phyloP scores from a whole-genome alignment of 1,284 basidiomycete species.

The Pyrrhoderma lamaoense region DNA sequence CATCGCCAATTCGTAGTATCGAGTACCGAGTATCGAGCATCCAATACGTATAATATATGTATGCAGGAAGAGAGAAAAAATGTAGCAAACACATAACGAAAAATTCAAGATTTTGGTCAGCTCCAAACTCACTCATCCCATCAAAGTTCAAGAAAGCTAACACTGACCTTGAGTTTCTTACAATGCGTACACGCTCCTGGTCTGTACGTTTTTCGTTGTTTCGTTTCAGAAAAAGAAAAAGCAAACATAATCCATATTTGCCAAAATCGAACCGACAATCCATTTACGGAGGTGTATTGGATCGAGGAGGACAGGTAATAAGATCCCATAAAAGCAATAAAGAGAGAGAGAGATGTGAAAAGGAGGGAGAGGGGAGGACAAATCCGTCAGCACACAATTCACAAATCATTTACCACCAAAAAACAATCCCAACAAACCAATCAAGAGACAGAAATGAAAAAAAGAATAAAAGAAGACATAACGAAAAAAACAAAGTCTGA shows the following conservation, averaged over 20 bases:
- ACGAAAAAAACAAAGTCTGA: too few species aligned
- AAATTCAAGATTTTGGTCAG: not conserved
- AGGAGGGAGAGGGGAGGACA: not conserved
- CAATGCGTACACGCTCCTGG: slow-evolving; percentile 75
- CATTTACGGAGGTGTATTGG: not conserved
- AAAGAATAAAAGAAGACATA: too few species aligned
- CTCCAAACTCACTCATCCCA: not conserved
- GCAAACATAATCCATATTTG: not conserved
- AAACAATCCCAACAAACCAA: not conserved
- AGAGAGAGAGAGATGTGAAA: too few species aligned
- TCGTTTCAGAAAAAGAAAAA: not conserved
- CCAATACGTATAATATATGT: too few species aligned
- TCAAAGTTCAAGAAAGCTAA: not conserved
- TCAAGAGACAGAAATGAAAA: not conserved
- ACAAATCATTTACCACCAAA: not conserved
- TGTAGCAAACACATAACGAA: slow-evolving; percentile 3
- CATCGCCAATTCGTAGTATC: too few species aligned
- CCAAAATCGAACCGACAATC: slow-evolving; percentile 1
- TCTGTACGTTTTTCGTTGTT: slow-evolving; percentile 30
- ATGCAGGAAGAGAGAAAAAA: slow-evolving; percentile 4
- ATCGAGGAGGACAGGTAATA: not conserved
- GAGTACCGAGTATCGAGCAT: too few species aligned
- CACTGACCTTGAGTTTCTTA: slow-evolving; percentile 73
- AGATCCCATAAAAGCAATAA: too few species aligned
- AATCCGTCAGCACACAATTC: not conserved